phyloP scores from a whole-genome alignment of 2,329 filamentous ascomycete species.

The Furcasterigmium furcatum region DNA sequence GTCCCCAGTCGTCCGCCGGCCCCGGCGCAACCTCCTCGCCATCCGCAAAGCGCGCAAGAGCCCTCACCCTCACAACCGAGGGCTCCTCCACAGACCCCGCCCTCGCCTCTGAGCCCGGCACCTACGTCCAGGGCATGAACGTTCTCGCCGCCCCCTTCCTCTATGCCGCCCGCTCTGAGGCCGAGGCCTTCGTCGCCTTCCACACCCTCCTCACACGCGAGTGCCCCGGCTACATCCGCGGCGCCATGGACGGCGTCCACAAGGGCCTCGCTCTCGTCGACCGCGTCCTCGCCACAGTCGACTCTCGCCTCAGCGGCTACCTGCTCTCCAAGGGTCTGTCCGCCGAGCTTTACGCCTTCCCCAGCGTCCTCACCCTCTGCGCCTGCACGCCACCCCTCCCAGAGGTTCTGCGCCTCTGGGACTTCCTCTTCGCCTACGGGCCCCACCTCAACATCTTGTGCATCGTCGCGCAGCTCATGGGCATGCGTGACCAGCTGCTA shows the following conservation, averaged over 20 bases:
- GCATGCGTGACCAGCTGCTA: slow-evolving; percentile 81
- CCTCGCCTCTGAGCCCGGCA: slow-evolving; percentile 63
- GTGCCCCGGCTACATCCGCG: slow-evolving; percentile 89
- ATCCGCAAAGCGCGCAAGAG: slow-evolving; percentile 49
- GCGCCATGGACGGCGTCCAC: slow-evolving; percentile 96
- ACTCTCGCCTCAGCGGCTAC: slow-evolving; percentile 81
- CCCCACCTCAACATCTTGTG: slow-evolving; percentile 93
- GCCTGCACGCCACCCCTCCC: slow-evolving; percentile 94
- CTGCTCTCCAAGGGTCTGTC: slow-evolving; percentile 83
- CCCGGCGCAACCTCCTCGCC: slow-evolving; percentile 32
- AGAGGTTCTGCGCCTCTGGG: slow-evolving; percentile 91
- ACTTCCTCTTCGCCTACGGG: slow-evolving; percentile 95
- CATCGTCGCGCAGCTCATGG: slow-evolving; percentile 90
- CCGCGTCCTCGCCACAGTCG: slow-evolving; percentile 85
- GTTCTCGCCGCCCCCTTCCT: slow-evolving; percentile 93
- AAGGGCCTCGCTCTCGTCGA: slow-evolving; percentile 88
- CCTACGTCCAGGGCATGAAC: slow-evolving; percentile 99
- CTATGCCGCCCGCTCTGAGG: slow-evolving; percentile 90
- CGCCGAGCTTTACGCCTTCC: slow-evolving; percentile 94
- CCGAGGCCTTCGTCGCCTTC: slow-evolving; percentile 91
- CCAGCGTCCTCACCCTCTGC: slow-evolving; percentile 89
- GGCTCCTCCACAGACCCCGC: slow-evolving; percentile 52
- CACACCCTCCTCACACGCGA: slow-evolving; percentile 83
- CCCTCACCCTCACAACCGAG: slow-evolving; percentile 59
- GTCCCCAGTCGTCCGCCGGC: slow-evolving; percentile 18